These are phyloP conservation scores for Solanum verrucosum DNA, from an alignment of 257 asterid genomes.

Conservation along the genomic window DNA sequence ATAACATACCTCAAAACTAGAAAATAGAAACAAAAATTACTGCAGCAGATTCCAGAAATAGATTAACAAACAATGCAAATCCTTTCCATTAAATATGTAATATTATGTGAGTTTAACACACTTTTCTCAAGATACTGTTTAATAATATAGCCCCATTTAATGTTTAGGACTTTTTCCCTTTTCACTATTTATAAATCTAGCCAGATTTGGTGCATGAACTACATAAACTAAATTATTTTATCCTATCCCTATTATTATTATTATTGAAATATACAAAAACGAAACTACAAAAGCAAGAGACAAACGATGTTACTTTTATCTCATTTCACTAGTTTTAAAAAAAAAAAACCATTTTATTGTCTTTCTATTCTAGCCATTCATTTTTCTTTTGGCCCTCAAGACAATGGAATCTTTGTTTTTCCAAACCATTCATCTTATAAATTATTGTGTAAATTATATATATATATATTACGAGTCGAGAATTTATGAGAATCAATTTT, in stretches of 20 bases:
- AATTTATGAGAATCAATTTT: rapidly evolving
- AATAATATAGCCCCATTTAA: not conserved
- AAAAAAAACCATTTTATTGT: not conserved
- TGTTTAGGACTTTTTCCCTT: not conserved
- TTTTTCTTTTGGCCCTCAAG: not conserved
- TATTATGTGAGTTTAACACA: not conserved
- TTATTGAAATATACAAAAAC: not conserved
- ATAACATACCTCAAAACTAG: not conserved
- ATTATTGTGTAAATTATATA: too few species aligned
- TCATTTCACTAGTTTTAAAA: not conserved
- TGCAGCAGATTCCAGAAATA: not conserved
- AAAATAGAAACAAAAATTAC: not conserved
- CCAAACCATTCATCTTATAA: not conserved
- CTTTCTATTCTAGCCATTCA: not conserved
- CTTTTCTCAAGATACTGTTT: not conserved
- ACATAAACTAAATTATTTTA: not conserved
- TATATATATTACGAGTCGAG: not conserved
- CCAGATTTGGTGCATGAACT: not conserved
- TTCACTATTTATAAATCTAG: not conserved
- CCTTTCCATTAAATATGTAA: not conserved
- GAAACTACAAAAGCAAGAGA: not conserved
- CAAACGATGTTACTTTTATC: not conserved
- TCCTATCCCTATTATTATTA: not conserved
- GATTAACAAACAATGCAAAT: not conserved
- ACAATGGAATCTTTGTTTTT: not conserved